Base-by-base conservation (phyloP, 2,329 filamentous ascomycete genomes). In the Colletotrichum destructivum region DNA sequence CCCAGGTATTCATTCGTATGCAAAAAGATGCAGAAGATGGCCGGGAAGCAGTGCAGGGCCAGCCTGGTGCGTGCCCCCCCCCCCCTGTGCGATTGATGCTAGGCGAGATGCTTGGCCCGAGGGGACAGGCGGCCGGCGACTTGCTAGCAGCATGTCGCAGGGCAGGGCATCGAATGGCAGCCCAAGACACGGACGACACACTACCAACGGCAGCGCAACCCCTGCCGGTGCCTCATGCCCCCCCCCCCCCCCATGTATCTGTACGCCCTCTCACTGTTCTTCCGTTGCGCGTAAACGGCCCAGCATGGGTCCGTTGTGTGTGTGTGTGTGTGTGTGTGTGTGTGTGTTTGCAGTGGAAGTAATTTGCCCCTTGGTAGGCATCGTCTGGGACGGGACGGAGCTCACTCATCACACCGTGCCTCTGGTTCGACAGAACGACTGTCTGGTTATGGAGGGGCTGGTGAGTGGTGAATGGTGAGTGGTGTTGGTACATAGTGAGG, bases 161-260 rank as follows among this genome's bases (percentile, higher is more conserved):
- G 65, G 65, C 59, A 63, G 57, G 63, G 51, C 57, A 71, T 71
- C 69, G 69, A 71, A 71, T 71, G 65, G 69, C 44, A 71, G 69
- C 65, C 64, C 69, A 71, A 71, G 65, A 69, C 65, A 69, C 52
- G 47, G 69, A 71, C 69, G 65, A 71, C 69, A 71, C 69, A 69
- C 69, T n/a, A 56, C 31, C 59, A 63, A 71, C 65, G 21, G 54
- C 65, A 69, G 52, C 59, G 40, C 38, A 42, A 69, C 54, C 69
- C 69, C 59, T 71, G 69, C 62, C 46, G 38, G 54, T 42, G 57
- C 26, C 52, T 54, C 52, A 63, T 69, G 69, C 44, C 35, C 26
- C 23, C 35, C 26, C 44, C 35, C 26, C 23, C 35, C 26, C 46
- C 42, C 42, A 46, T 67, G 62, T 38, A 31, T 38, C 23, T 47